Conservation (phyloP, 257 asterid species). For the Dorcoceras hygrometricum region DNA sequence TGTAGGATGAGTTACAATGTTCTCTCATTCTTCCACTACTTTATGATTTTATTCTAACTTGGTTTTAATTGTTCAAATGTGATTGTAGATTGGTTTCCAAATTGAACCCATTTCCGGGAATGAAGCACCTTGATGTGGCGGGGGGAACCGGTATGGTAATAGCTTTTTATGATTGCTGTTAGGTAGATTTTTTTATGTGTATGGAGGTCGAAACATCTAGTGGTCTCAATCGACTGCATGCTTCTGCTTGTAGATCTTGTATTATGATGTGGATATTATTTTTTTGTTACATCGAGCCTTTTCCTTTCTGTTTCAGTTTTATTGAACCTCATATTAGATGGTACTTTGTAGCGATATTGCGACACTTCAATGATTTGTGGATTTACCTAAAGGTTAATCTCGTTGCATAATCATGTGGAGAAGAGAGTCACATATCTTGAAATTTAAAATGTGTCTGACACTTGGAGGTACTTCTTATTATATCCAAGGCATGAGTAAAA, state of each 20-base stretch:
- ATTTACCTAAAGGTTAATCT: slow-evolving; percentile 1
- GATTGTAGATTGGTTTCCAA: slow-evolving; percentile 65
- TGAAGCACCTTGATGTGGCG: slow-evolving; percentile 98
- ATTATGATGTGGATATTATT: slow-evolving; percentile 7
- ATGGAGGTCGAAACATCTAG: neutral
- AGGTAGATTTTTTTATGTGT: slow-evolving; percentile 5
- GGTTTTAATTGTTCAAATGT: slow-evolving; percentile 12
- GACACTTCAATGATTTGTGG: neutral
- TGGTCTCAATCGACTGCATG: neutral
- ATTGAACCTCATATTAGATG: slow-evolving; percentile 6
- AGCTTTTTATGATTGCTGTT: slow-evolving; percentile 14
- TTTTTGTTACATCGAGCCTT: neutral
- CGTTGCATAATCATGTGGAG: slow-evolving; percentile 14
- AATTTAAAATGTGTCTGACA: neutral
- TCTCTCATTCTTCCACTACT: neutral
- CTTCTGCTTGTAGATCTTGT: slow-evolving; percentile 13
- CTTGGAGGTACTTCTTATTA: slow-evolving; percentile 15
- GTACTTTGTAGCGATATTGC: neutral
- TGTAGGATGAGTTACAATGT: slow-evolving; percentile 18
- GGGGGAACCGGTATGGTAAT: slow-evolving; percentile 81
- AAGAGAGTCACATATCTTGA: slow-evolving; percentile 14
- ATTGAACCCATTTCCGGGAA: slow-evolving; percentile 92
- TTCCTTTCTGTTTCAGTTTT: slow-evolving; percentile 8
- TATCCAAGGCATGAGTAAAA: slow-evolving; percentile 23
- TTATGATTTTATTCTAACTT: neutral